phyloP scores from a whole-genome alignment of 257 asterid genomes.

The Nicotiana tomentosiformis region DNA sequence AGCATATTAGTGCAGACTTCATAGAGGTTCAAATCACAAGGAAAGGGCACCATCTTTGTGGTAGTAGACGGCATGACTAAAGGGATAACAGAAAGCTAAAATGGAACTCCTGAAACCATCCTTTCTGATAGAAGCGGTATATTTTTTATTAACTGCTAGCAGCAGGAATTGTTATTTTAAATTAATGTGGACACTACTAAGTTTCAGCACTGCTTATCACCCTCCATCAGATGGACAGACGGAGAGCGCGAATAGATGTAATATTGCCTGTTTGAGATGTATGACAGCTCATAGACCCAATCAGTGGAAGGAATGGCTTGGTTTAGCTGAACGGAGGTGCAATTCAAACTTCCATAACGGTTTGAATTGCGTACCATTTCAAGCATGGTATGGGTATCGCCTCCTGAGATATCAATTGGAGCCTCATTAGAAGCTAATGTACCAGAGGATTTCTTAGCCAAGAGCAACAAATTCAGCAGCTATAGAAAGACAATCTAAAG shows the following conservation, averaged over 20 bases:
- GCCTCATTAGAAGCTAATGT: background rate
- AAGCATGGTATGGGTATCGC: background rate
- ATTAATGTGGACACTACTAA: background rate
- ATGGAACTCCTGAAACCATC: background rate
- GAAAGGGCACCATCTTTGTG: background rate
- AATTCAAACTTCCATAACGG: background rate
- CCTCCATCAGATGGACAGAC: background rate
- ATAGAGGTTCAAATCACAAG: background rate
- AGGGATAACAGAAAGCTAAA: background rate
- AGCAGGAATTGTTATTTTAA: background rate
- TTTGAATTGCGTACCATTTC: background rate
- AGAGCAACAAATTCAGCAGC: background rate
- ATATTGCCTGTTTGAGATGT: background rate
- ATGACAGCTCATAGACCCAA: background rate
- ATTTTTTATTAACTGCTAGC: background rate
- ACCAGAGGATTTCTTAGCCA: slow-evolving; percentile 1
- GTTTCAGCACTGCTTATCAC: background rate
- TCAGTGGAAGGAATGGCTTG: background rate
- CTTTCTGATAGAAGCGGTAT: background rate
- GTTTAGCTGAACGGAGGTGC: background rate
- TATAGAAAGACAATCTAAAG: background rate
- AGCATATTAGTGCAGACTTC: background rate
- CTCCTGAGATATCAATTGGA: background rate
- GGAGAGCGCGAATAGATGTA: background rate
- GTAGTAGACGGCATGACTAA: background rate